Evolutionary conservation across 371 early-diverging fungal genomes (phyloP).

Genomic region (Actinomortierella wolfii): DNA sequence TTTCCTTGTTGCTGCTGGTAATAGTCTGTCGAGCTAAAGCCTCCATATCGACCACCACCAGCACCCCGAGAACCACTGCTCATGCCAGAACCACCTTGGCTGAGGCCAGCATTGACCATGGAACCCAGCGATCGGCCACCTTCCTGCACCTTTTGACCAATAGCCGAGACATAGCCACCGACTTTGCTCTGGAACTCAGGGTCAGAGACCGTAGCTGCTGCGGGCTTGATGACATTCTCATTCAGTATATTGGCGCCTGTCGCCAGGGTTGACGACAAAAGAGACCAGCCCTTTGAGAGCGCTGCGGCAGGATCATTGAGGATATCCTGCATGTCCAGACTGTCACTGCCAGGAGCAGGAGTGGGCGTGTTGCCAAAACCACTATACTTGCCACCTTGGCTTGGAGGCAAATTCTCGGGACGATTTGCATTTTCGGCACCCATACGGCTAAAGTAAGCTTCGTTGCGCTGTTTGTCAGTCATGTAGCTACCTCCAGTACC

Average conservation of each 20-base stretch:
- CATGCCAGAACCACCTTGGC: constrained; percentile 17
- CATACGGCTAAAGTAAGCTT: constrained; percentile 71
- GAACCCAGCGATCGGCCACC: constrained; percentile 36
- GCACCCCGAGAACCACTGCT: constrained; percentile 11
- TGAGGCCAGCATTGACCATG: constrained; percentile 39
- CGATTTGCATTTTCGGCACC: constrained; percentile 64
- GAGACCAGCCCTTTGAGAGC: constrained; percentile 83
- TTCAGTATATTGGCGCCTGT: constrained; percentile 79
- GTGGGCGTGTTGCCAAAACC: constrained; percentile 78
- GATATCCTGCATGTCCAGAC: constrained; percentile 67
- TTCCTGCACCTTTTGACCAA: constrained; percentile 63
- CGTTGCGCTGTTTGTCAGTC: constrained; percentile 65
- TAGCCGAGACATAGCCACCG: constrained; percentile 66
- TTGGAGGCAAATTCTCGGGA: constrained; percentile 82
- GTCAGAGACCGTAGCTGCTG: constrained; percentile 84
- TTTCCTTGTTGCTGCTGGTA: constrained; percentile 25
- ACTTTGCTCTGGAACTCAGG: constrained; percentile 82
- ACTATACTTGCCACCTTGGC: constrained; percentile 90
- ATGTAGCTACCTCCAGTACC: constrained; percentile 5
- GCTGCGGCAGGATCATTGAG: constrained; percentile 85
- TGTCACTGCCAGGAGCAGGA: constrained; percentile 28
- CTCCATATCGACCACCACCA: constrained; percentile 32
- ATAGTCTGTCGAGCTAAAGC: constrained; percentile 40
- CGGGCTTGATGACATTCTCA: constrained; percentile 85
- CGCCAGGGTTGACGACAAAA: constrained; percentile 64